phyloP scores from a whole-genome alignment of 2,329 filamentous ascomycete genomes.

The Esteya vermicola region DNA sequence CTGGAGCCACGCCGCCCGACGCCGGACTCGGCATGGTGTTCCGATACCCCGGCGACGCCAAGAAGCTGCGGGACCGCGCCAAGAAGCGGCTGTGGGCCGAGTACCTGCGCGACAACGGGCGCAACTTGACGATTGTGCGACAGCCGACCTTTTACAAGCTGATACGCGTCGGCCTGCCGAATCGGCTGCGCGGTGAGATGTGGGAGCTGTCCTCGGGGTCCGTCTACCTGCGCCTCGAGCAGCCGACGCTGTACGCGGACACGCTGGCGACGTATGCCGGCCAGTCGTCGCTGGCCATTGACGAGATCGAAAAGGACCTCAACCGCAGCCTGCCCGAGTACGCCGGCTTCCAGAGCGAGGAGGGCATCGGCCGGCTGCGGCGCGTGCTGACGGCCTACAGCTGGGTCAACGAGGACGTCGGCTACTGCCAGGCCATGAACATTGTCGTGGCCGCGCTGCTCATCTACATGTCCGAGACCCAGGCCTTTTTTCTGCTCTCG shows the following conservation, averaged over 20 bases:
- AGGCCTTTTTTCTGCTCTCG: constrained; percentile 90
- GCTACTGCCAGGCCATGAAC: constrained; percentile 99
- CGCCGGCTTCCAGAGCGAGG: constrained; percentile 89
- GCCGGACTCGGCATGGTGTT: constrained; percentile 87
- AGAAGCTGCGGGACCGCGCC: constrained; percentile 84
- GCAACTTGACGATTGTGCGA: constrained; percentile 80
- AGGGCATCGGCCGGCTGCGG: constrained; percentile 79
- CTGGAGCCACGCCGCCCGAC: constrained; percentile 76
- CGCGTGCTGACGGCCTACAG: constrained; percentile 93
- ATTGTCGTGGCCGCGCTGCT: constrained; percentile 95
- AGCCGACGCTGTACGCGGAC: constrained; percentile 69
- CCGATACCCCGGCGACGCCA: constrained; percentile 85
- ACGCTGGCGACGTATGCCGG: constrained; percentile 75
- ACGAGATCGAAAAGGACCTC: constrained; percentile 97
- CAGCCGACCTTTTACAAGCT: constrained; percentile 97
- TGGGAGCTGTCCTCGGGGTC: constrained; percentile 94
- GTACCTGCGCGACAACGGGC: constrained; percentile 87
- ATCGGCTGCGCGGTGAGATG: constrained; percentile 80
- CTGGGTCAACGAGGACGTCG: constrained; percentile 90
- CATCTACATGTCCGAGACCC: constrained; percentile 94
- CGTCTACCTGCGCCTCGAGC: constrained; percentile 74
- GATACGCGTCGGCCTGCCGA: constrained; percentile 87
- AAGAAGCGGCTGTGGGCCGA: constrained; percentile 98
- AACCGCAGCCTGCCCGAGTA: constrained; percentile 96
- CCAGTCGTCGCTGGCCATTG: constrained; percentile 82